Evolutionary conservation across 2,329 filamentous ascomycete genomes (phyloP).

Genomic region (Aspergillus pseudoviridinutans): DNA sequence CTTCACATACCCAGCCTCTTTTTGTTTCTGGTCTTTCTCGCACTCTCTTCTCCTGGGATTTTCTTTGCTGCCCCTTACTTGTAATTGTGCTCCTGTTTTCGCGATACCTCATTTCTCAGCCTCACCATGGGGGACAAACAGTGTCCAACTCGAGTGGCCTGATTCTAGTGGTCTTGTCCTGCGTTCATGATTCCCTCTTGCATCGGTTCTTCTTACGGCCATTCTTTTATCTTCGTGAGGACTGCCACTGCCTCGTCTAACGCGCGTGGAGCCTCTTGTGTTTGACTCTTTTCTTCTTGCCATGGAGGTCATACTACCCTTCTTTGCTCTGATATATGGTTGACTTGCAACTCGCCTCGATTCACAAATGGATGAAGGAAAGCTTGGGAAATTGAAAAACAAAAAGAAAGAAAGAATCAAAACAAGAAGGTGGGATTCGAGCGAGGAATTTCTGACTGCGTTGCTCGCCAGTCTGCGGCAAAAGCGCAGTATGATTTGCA

Average conservation of each 20-base stretch:
- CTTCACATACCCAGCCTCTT: constrained; percentile 26
- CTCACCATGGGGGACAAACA: neutral
- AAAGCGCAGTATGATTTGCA: neutral
- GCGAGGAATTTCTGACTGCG: neutral
- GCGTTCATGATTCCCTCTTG: constrained; percentile 22
- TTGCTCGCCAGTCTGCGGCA: neutral
- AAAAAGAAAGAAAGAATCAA: neutral
- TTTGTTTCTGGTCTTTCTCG: constrained; percentile 4
- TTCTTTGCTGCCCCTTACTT: neutral
- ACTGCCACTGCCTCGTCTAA: constrained; percentile 23
- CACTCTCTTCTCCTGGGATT: constrained; percentile 3
- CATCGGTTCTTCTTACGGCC: constrained; percentile 25
- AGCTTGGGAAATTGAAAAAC: neutral
- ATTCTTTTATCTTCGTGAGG: constrained; percentile 23
- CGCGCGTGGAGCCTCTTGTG: constrained; percentile 22
- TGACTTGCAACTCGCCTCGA: neutral
- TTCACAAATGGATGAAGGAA: neutral
- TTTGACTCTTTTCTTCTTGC: constrained; percentile 2
- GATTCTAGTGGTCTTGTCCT: constrained; percentile 9
- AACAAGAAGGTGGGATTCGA: neutral
- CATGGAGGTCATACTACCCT: constrained; percentile 11
- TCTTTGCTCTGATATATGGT: constrained; percentile 1
- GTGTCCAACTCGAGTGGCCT: constrained; percentile 8
- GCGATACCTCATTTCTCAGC: neutral
- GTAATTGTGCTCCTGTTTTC: neutral